Conservation (phyloP, 2,329 filamentous ascomycete species). For the Curvularia spicifera region DNA sequence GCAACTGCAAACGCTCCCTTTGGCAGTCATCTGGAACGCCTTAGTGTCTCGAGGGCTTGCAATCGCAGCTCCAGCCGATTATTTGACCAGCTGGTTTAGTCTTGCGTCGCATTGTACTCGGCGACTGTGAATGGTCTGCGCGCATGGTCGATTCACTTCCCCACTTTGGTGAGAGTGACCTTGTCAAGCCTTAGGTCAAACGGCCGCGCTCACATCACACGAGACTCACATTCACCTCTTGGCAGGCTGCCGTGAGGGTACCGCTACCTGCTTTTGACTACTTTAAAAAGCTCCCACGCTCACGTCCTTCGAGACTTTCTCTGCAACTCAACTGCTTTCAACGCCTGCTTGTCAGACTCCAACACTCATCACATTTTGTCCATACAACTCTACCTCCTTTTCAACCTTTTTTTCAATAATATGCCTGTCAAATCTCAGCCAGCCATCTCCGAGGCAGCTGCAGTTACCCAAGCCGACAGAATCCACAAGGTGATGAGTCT, state of each 20-base stretch:
- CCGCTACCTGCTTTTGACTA: slow-evolving; percentile 9
- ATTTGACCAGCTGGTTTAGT: neutral
- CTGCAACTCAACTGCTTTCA: slow-evolving; percentile 8
- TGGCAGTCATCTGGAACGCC: slow-evolving; percentile 18
- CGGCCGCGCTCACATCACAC: slow-evolving; percentile 24
- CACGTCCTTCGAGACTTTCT: slow-evolving; percentile 37
- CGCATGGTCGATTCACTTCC: slow-evolving; percentile 12
- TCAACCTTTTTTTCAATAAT: neutral
- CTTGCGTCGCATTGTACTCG: slow-evolving; percentile 14
- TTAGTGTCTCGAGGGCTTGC: slow-evolving; percentile 5
- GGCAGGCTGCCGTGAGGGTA: slow-evolving; percentile 6
- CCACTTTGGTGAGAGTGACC: slow-evolving; percentile 12
- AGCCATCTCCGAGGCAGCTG: neutral
- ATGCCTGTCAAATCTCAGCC: slow-evolving; percentile 17
- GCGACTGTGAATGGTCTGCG: slow-evolving; percentile 17
- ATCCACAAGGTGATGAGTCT: slow-evolving; percentile 37
- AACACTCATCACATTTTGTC: neutral
- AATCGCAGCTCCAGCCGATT: slow-evolving; percentile 7
- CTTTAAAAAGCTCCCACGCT: slow-evolving; percentile 29
- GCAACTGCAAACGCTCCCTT: slow-evolving; percentile 17
- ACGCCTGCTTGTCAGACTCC: neutral
- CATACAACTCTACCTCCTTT: neutral
- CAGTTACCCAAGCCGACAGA: slow-evolving; percentile 12
- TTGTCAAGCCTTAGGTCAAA: slow-evolving; percentile 29
- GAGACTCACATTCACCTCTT: slow-evolving; percentile 28